Percentiles rank a stretch among this genome's conserved stretches.
Conservation (phyloP, 2,329 filamentous ascomycete genomes). For the Zasmidium citrigriseum region DNA sequence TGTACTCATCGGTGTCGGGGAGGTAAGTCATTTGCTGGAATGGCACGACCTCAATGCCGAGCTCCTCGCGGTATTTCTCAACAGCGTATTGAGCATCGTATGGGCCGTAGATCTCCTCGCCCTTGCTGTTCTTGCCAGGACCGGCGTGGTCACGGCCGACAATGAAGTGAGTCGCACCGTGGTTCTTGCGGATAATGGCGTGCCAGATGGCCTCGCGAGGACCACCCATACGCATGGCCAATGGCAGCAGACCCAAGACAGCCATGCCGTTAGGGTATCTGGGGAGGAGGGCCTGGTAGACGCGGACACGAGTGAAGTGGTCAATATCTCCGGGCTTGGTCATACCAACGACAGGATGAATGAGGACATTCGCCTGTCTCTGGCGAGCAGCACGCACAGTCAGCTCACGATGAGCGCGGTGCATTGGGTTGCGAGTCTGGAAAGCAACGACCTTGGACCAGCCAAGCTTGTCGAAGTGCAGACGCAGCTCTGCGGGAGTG, state of each 20-base stretch:
- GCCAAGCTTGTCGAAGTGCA: slow-evolving; percentile 99
- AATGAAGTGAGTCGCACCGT: slow-evolving; percentile 98
- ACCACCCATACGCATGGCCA: slow-evolving; percentile 99
- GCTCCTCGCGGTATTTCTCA: slow-evolving; percentile 93
- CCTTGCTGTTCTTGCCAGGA: slow-evolving; percentile 96
- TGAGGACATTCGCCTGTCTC: slow-evolving; percentile 96
- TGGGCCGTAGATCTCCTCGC: slow-evolving; percentile 94
- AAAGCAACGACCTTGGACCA: slow-evolving; percentile 98
- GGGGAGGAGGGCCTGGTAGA: slow-evolving; percentile 95
- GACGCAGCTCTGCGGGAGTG: slow-evolving; percentile 89
- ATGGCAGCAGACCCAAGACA: slow-evolving; percentile 86
- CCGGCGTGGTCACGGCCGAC: slow-evolving; percentile 98
- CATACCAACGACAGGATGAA: slow-evolving; percentile 96
- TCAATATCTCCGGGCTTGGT: slow-evolving; percentile 99
- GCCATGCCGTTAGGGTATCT: slow-evolving; percentile 99
- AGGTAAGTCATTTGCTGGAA: slow-evolving; percentile 99
- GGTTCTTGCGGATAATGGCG: slow-evolving; percentile 99
- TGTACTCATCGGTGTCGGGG: slow-evolving; percentile 95
- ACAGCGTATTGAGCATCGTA: slow-evolving; percentile 97
- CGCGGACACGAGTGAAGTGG: slow-evolving; percentile 98
- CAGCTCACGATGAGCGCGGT: slow-evolving; percentile 95
- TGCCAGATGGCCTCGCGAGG: slow-evolving; percentile 99
- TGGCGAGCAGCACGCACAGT: slow-evolving; percentile 95
- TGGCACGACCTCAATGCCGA: slow-evolving; percentile 97
- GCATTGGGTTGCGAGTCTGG: slow-evolving; percentile 99